Percentiles rank a stretch among this genome's conserved stretches.
phyloP scores from a whole-genome alignment of 163 green algal genomes.

The Prototheca cutis region DNA sequence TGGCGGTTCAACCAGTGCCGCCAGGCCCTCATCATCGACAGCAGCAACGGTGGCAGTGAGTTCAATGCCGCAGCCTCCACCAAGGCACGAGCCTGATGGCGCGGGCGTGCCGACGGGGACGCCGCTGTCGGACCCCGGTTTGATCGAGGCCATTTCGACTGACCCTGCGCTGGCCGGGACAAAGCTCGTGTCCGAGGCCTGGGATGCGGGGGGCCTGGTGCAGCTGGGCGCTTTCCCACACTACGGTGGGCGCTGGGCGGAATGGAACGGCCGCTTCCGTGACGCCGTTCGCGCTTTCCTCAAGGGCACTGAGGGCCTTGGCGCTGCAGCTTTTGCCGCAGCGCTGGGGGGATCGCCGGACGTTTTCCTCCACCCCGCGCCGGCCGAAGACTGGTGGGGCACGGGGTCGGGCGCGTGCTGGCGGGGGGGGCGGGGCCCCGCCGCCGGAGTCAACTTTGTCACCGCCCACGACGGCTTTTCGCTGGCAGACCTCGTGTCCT shows the following conservation, averaged over 20 bases:
- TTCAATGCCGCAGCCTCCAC: no score
- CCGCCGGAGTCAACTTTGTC: slow-evolving; percentile 94
- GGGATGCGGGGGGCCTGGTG: slow-evolving; percentile 93
- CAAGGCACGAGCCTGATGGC: no score
- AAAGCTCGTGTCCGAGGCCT: slow-evolving; percentile 97
- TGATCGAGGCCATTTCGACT: slow-evolving; percentile 84
- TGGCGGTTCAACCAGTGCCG: no score
- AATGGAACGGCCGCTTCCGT: slow-evolving; percentile 97
- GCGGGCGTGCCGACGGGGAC: slow-evolving; percentile 70
- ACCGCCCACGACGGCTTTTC: slow-evolving; percentile 98
- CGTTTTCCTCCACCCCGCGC: slow-evolving; percentile 70
- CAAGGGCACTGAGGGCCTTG: slow-evolving; percentile 76
- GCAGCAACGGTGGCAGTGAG: no score
- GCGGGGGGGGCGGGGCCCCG: slow-evolving; percentile 58
- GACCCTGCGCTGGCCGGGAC: slow-evolving; percentile 81
- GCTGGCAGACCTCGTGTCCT: slow-evolving; percentile 84
- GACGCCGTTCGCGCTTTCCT: slow-evolving; percentile 72
- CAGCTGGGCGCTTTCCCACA: slow-evolving; percentile 95
- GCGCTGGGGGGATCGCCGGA: slow-evolving; percentile 79
- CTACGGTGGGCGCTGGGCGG: slow-evolving; percentile 84
- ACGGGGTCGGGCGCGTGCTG: slow-evolving; percentile 64
- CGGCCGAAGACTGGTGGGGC: slow-evolving; percentile 77
- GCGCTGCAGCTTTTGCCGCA: slow-evolving; percentile 72
- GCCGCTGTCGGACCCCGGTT: slow-evolving; percentile 71
- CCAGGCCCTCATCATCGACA: no score